A percentile compares a stretch with the other conserved stretches of the same genome.
These are phyloP conservation scores for Termitomyces sp. DNA, from an alignment of 768 basidiomycete genomes.

Conservation along the genomic window DNA sequence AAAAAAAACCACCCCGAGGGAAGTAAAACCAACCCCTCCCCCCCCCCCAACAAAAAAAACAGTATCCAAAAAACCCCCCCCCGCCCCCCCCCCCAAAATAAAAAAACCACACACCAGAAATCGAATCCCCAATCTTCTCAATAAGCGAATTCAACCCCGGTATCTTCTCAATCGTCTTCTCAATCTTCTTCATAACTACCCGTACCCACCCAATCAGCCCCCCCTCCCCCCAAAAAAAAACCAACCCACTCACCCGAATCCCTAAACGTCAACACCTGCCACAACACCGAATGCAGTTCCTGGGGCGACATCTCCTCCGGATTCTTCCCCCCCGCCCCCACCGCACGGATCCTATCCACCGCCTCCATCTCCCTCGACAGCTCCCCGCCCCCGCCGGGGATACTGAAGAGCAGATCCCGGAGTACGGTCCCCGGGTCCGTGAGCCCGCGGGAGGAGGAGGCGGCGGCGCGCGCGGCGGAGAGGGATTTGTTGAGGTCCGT, in stretches of 20 bases:
- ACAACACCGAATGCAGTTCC: slow-evolving; percentile 78
- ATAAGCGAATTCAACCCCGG: slow-evolving; percentile 73
- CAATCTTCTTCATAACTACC: slow-evolving; percentile 73
- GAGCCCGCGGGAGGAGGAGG: slow-evolving; percentile 34
- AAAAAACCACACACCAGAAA: slow-evolving; percentile 50
- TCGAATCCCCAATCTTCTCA: slow-evolving; percentile 75
- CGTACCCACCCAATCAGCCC: neutral
- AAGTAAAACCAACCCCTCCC: neutral
- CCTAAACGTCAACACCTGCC: slow-evolving; percentile 84
- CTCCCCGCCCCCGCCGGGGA: slow-evolving; percentile 61
- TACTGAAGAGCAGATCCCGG: slow-evolving; percentile 53
- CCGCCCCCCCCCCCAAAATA: too few species aligned
- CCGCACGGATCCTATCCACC: slow-evolving; percentile 65
- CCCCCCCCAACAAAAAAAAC: neutral
- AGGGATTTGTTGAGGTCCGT: slow-evolving; percentile 81
- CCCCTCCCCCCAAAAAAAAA: neutral
- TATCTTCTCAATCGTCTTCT: slow-evolving; percentile 72
- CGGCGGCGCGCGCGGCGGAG: slow-evolving; percentile 69
- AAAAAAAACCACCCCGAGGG: neutral
- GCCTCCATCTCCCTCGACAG: slow-evolving; percentile 74
- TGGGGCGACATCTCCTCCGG: slow-evolving; percentile 87
- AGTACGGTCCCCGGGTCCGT: slow-evolving; percentile 40
- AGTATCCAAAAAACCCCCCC: neutral
- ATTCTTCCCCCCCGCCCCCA: slow-evolving; percentile 58
- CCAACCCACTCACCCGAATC: slow-evolving; percentile 55